phyloP scores from a whole-genome alignment of 1,284 basidiomycete genomes.

The Porodaedalea pini region DNA sequence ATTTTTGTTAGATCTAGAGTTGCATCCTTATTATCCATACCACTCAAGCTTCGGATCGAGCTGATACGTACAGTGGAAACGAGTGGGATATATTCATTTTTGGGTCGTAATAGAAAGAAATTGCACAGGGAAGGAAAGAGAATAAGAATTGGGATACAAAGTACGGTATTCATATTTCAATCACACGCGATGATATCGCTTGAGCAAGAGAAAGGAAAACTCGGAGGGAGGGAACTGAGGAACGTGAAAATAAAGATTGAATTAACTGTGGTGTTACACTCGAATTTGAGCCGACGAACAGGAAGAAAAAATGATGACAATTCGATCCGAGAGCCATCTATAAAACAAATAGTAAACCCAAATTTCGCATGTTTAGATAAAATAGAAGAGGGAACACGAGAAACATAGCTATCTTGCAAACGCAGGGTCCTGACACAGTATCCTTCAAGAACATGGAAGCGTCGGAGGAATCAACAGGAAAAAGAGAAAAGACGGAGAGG shows the following conservation, averaged over 20 bases:
- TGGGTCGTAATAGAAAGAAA: background rate
- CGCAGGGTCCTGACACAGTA: background rate
- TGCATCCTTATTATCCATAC: too few species aligned
- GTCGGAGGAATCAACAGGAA: background rate
- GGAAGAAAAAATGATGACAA: conserved; percentile 6
- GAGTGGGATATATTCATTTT: background rate
- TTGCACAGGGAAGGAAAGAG: background rate
- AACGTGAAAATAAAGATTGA: conserved; percentile 11
- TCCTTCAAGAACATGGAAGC: background rate
- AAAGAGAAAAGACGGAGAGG: conserved; percentile 10
- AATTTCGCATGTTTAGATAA: background rate
- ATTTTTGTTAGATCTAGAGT: too few species aligned
- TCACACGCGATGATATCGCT: conserved; percentile 5
- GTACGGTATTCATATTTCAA: conserved; percentile 11
- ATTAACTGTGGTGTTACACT: background rate
- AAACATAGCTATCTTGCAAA: background rate
- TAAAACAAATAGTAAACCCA: conserved; percentile 15
- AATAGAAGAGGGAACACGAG: conserved; percentile 8
- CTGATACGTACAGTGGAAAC: background rate
- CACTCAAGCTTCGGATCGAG: too few species aligned
- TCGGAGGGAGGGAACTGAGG: background rate
- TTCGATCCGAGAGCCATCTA: conserved; percentile 16
- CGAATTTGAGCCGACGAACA: conserved; percentile 9
- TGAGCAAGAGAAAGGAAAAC: background rate
- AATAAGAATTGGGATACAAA: conserved; percentile 10